These are phyloP conservation scores for Pythium guiyangense DNA, from an alignment of 352 stramenopile genomes.

Conservation along the genomic window DNA sequence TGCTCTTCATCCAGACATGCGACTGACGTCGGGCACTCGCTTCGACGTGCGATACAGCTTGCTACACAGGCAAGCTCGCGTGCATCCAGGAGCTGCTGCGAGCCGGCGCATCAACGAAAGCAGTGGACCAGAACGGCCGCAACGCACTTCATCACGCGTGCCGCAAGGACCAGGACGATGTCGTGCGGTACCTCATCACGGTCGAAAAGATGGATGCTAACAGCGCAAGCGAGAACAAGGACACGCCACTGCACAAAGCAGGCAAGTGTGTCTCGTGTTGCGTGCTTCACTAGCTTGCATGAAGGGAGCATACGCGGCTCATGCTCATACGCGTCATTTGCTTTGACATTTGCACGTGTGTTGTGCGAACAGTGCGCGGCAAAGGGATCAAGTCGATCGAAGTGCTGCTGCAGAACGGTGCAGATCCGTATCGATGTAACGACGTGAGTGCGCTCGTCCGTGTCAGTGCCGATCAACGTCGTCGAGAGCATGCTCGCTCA, in stretches of 20 bases:
- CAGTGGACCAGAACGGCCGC: slow-evolving; percentile 48
- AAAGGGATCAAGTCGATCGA: slow-evolving; percentile 56
- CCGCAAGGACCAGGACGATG: slow-evolving; percentile 61
- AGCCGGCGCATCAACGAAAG: slow-evolving; percentile 30
- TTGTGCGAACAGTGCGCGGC: slow-evolving; percentile 22
- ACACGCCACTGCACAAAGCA: slow-evolving; percentile 79
- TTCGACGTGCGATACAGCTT: slow-evolving; percentile 18
- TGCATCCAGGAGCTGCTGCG: slow-evolving; percentile 54
- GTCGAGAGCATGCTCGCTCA: background rate
- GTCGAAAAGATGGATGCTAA: slow-evolving; percentile 55
- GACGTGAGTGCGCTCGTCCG: slow-evolving; percentile 24
- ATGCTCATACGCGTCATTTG: no score
- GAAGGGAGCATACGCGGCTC: no score
- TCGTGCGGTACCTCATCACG: slow-evolving; percentile 51
- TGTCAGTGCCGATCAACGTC: no score
- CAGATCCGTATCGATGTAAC: slow-evolving; percentile 53
- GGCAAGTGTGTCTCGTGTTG: background rate
- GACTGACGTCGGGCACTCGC: no score
- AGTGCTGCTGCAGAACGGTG: slow-evolving; percentile 54
- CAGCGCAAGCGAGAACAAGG: slow-evolving; percentile 50
- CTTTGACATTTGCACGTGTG: background rate
- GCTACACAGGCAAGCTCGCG: slow-evolving; percentile 50
- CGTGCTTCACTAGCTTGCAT: background rate
- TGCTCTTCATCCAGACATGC: background rate
- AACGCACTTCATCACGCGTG: slow-evolving; percentile 78